phyloP scores from a whole-genome alignment of 2,329 filamentous ascomycete genomes.

The Pseudogymnoascus sp. region DNA sequence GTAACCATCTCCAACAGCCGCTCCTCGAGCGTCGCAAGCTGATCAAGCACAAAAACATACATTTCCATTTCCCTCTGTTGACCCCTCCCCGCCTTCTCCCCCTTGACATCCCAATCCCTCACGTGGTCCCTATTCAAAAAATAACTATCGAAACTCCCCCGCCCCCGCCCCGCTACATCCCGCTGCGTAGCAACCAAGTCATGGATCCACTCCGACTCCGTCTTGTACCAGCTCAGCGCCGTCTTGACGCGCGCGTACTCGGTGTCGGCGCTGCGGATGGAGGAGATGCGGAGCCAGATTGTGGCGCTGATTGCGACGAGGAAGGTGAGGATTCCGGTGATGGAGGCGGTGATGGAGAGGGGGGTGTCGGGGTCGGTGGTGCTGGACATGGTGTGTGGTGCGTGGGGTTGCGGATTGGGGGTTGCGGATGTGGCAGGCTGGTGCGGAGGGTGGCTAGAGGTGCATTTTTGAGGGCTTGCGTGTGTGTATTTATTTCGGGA shows the following conservation, averaged over 20 bases:
- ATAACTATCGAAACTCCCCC: not conserved
- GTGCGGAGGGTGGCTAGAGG: not conserved
- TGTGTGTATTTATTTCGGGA: not conserved
- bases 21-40: conserved; percentile 38
- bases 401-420: conserved; percentile 1
- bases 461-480: not conserved
- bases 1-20: conserved; percentile 39
- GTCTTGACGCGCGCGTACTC: conserved; percentile 43
- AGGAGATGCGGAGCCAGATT: conserved; percentile 38
- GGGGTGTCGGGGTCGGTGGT: conserved; percentile 33
- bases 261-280: conserved; percentile 39
- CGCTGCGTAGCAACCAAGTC: conserved; percentile 32
- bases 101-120: not conserved
- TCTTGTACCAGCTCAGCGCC: conserved; percentile 41
- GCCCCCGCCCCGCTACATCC: not conserved
- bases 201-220: conserved; percentile 39
- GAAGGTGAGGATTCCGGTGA: conserved; percentile 42
- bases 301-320: conserved; percentile 39
- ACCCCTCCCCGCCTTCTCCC: conserved; percentile 9
- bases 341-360: conserved; percentile 37
- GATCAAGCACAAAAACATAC: conserved; percentile 42
- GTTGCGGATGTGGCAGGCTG: not conserved
- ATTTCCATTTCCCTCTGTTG: conserved; percentile 34
- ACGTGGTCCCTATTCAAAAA: not conserved
- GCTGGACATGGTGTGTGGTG: conserved; percentile 10